A percentile compares a stretch with the other conserved stretches of the same genome.
Conservation (phyloP, 768 basidiomycete genomes). For the Auricularia auricula-judae region DNA sequence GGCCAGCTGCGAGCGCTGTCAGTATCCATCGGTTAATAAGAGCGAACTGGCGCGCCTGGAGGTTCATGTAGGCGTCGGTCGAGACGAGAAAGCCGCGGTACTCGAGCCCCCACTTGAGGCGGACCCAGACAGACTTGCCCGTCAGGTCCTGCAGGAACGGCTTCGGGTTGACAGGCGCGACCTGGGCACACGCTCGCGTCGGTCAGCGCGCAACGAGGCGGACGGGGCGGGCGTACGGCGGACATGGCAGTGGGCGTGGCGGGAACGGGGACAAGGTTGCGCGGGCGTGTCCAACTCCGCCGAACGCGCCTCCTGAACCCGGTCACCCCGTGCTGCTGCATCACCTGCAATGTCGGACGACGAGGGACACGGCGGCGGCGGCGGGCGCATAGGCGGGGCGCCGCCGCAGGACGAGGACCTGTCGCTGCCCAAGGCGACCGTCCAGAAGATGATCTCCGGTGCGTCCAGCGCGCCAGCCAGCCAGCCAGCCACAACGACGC, state of each 20-base stretch:
- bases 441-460: constrained; percentile 95
- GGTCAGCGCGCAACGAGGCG: constrained; percentile 7
- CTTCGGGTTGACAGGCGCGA: constrained; percentile 95
- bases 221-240: constrained; percentile 32
- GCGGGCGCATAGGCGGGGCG: constrained; percentile 46
- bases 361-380: constrained; percentile 27
- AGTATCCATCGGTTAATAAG: not conserved
- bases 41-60: constrained; percentile 50
- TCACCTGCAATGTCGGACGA: constrained; percentile 67
- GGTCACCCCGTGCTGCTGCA: too few species aligned
- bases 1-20: constrained; percentile 58
- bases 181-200: constrained; percentile 29
- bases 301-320: not conserved
- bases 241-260: constrained; percentile 49
- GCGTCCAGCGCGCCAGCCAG: constrained; percentile 9
- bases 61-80: constrained; percentile 99
- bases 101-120: constrained; percentile 97
- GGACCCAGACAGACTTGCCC: constrained; percentile 90
- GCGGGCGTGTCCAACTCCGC: constrained; percentile 2
- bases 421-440: constrained; percentile 92
- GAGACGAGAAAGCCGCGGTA: constrained; percentile 99
- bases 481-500: not conserved
- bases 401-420: constrained; percentile 82
- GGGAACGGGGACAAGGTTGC: constrained; percentile 25
- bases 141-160: constrained; percentile 98